A percentile compares a stretch with the other conserved stretches of the same genome.
These are phyloP conservation scores for Gymnopus androsaceus DNA, from an alignment of 1,284 basidiomycete species.

Conservation along the genomic window DNA sequence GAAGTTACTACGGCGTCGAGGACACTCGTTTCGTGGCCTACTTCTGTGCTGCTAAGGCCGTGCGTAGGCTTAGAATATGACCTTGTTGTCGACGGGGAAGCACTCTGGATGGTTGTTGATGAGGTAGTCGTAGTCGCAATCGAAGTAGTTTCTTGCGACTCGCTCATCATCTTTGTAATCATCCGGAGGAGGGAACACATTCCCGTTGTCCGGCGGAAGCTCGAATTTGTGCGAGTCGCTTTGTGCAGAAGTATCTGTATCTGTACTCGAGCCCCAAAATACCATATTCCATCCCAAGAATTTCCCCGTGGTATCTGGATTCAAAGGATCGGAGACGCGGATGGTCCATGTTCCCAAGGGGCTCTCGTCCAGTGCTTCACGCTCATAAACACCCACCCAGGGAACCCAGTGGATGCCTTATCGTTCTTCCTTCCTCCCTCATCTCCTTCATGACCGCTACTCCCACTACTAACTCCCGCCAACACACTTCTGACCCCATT, in stretches of 20 bases:
- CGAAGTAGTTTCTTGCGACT: neutral
- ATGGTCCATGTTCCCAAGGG: constrained; percentile 92
- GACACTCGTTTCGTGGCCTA: too few species aligned
- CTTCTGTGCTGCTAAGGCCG: constrained; percentile 49
- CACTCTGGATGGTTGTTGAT: constrained; percentile 43
- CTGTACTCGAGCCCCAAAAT: constrained; percentile 87
- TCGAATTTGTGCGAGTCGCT: constrained; percentile 47
- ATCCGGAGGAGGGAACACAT: constrained; percentile 56
- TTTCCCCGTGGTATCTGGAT: constrained; percentile 62
- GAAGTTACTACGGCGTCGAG: constrained; percentile 23
- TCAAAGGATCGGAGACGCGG: constrained; percentile 76
- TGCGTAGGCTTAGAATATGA: constrained; percentile 84
- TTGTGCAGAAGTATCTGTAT: constrained; percentile 62
- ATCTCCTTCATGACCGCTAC: too few species aligned
- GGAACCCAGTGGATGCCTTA: constrained; percentile 70
- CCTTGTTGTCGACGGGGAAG: too few species aligned
- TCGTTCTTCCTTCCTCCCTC: constrained; percentile 73
- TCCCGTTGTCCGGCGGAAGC: constrained; percentile 50
- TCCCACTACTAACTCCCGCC: constrained; percentile 64
- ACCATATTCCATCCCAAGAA: constrained; percentile 93
- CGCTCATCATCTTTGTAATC: constrained; percentile 16
- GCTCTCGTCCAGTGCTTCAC: constrained; percentile 97
- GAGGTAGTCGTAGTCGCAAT: constrained; percentile 32
- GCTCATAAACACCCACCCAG: constrained; percentile 97
- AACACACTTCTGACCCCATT: constrained; percentile 86